A percentile compares a stretch with the other conserved stretches of the same genome.
Evolutionary conservation across 441 rosid species (phyloP).

Genomic region (Erysimum cheiri): DNA sequence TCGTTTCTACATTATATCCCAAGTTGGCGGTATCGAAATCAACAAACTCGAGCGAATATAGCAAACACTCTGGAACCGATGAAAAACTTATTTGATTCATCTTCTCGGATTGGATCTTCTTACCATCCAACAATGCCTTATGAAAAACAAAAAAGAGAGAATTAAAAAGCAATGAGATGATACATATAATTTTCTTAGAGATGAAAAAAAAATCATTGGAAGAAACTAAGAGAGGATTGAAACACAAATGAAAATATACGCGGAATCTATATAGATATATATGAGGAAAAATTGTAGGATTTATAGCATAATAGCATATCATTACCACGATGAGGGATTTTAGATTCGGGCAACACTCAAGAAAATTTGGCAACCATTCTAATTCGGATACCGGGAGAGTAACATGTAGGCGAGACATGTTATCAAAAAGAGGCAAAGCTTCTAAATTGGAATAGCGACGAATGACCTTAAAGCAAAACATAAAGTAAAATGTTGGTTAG

Average conservation of each 20-base stretch:
- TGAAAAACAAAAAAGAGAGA: no score
- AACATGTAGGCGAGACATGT: not conserved
- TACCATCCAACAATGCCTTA: no score
- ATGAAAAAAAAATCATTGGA: not conserved
- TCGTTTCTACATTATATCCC: no score
- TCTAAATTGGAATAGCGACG: not conserved
- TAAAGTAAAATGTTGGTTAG: not conserved
- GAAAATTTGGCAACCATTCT: not conserved
- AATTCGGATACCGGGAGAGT: not conserved
- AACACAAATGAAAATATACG: no score
- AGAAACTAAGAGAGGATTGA: no score
- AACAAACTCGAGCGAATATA: not conserved
- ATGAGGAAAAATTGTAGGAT: not conserved
- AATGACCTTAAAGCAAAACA: not conserved
- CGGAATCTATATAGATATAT: no score
- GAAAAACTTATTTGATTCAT: constrained; percentile 5
- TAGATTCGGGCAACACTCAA: not conserved
- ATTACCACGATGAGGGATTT: not conserved
- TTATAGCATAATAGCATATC: not conserved
- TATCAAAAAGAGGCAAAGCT: not conserved
- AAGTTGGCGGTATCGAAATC: not conserved
- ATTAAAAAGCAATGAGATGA: no score
- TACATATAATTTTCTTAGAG: no score
- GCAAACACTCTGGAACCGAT: not conserved
- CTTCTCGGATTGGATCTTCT: no score